phyloP scores from a whole-genome alignment of 2,329 filamentous ascomycete species.

The Phyllosticta paracitricarpa region DNA sequence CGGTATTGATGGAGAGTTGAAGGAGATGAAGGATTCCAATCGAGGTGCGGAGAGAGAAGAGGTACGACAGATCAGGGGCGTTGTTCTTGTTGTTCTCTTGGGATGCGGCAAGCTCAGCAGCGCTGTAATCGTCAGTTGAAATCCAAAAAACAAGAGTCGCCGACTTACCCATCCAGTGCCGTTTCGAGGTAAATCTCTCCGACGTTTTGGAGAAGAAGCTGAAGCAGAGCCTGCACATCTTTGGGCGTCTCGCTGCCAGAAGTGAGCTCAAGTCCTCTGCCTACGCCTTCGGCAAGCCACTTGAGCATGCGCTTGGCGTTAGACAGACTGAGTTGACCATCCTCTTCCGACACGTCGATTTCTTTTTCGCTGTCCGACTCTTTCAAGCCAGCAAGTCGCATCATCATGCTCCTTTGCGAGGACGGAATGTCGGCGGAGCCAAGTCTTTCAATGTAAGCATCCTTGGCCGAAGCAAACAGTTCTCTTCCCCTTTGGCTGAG shows the following conservation, averaged over 20 bases:
- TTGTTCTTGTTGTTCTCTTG: conserved; percentile 68
- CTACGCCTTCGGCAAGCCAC: conserved; percentile 92
- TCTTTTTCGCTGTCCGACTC: conserved; percentile 71
- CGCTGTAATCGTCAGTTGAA: conserved; percentile 15
- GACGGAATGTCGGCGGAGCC: conserved; percentile 81
- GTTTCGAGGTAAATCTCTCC: conserved; percentile 68
- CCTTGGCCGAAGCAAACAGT: conserved; percentile 75
- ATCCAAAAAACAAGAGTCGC: background rate
- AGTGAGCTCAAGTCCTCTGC: conserved; percentile 82
- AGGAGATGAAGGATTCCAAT: conserved; percentile 89
- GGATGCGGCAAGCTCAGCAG: conserved; percentile 58
- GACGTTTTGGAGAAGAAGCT: conserved; percentile 76
- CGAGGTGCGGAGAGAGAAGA: conserved; percentile 67
- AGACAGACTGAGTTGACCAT: conserved; percentile 71
- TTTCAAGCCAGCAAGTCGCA: conserved; percentile 73
- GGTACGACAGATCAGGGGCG: conserved; percentile 80
- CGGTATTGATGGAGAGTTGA: conserved; percentile 81
- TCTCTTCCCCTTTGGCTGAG: conserved; percentile 85
- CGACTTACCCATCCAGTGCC: conserved; percentile 47
- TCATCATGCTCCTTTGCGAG: conserved; percentile 82
- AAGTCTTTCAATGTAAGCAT: conserved; percentile 80
- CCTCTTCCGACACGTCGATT: conserved; percentile 82
- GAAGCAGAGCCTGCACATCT: conserved; percentile 77
- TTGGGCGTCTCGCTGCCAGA: conserved; percentile 83
- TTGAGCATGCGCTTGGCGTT: conserved; percentile 97